Evolutionary conservation across 331 rosid species (phyloP), one percentile per base, ranked within the genome.

Genomic region (Erythrophleum ivorense): DNA sequence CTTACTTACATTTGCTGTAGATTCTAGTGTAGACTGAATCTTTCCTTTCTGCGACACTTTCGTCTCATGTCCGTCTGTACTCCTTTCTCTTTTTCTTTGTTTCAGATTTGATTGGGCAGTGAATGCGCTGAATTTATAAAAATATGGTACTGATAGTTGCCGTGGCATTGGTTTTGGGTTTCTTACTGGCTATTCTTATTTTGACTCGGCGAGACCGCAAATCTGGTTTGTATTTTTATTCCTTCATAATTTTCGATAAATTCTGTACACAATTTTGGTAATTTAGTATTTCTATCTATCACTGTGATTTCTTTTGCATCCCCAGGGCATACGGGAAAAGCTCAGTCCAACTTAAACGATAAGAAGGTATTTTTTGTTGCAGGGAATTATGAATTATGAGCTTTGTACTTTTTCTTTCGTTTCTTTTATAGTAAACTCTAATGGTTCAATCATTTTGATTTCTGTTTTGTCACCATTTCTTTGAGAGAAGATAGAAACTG

Each of bases 161-260:
- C 57, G 89, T 84, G 50, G 89, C 86, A 81, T 71, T 91, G 91
- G 40, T 91, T 78, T 77, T 90, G 58, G 89, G 96, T 75, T 19
- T 91, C 50, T 54, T 91, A 21, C 38, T 93, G 40, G 93, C 82
- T 76, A 60, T 88, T 83, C 82, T 93, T 66, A 7, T 88, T 82
- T 69, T 95, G 69, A 73, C 73, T 78, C 85, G 88, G 36, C 87
- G 78, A 54, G 36, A 24, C 86, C 79, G 78, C 69, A 88, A 90
- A 86, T 88, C 87, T 65, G 94, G 92, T 93, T 71, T 40, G 41
- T 71, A n/a, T 67, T 83, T 36, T 68, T 7, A 8, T 46, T 38
- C 36, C 24, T 43, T 66, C 4, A 3, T 73, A 13, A 3, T 36
- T 76, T 77, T 9, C 13, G 41, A 46, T 73, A 0, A 73, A 11